Evolutionary conservation across 768 basidiomycete species (phyloP).

Genomic region (Boletus bicolor): DNA sequence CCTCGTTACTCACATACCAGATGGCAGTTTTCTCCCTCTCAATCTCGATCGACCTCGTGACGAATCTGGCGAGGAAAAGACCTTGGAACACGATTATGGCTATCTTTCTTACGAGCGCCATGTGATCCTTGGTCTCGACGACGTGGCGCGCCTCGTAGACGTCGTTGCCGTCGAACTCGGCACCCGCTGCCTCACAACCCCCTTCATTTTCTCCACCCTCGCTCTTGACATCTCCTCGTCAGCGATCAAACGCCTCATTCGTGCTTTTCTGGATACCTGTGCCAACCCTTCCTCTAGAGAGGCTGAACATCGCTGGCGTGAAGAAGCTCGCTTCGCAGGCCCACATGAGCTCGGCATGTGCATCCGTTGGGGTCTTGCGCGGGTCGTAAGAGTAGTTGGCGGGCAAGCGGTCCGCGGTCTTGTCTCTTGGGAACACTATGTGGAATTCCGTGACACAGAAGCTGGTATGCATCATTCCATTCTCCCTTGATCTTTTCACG

Average conservation of each 20-base stretch:
- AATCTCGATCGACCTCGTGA: constrained; percentile 46
- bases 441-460: constrained; percentile 80
- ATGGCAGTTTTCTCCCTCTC: constrained; percentile 53
- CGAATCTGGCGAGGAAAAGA: constrained; percentile 38
- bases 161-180: constrained; percentile 68
- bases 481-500: constrained; percentile 20
- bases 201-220: constrained; percentile 86
- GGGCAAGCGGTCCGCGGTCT: constrained; percentile 80
- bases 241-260: constrained; percentile 74
- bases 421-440: constrained; percentile 80
- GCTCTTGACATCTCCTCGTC: constrained; percentile 80
- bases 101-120: constrained; percentile 72
- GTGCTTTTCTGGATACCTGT: constrained; percentile 75
- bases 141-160: constrained; percentile 68
- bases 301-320: constrained; percentile 60
- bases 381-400: constrained; percentile 67
- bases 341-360: constrained; percentile 90
- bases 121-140: constrained; percentile 72
- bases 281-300: constrained; percentile 30
- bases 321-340: constrained; percentile 81
- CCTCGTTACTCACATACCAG: constrained; percentile 40
- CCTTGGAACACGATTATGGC: constrained; percentile 56
- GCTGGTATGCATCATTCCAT: constrained; percentile 51
- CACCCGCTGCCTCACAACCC: constrained; percentile 76
- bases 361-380: constrained; percentile 86